These are phyloP conservation scores for Diplodia scrobiculata DNA, from an alignment of 2,329 filamentous ascomycete species.

Conservation along the genomic window DNA sequence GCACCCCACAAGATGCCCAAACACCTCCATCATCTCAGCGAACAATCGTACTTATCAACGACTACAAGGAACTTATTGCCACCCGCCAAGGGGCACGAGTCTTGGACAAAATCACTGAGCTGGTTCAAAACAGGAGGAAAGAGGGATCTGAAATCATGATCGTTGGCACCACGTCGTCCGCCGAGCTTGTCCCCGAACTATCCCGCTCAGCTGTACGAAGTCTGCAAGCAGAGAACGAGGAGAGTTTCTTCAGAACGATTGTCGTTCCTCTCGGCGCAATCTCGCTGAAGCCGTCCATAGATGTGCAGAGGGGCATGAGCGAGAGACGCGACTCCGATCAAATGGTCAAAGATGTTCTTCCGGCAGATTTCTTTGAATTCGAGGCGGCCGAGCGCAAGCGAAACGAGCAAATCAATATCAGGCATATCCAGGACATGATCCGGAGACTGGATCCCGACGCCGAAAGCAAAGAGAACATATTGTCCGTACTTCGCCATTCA, in stretches of 20 bases:
- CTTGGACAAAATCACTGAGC: constrained; percentile 67
- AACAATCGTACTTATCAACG: constrained; percentile 75
- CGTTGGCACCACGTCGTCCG: constrained; percentile 72
- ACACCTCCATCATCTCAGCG: neutral
- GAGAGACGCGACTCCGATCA: neutral
- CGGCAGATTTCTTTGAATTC: neutral
- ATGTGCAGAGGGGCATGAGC: neutral
- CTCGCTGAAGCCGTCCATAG: constrained; percentile 16
- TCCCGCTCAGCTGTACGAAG: constrained; percentile 50
- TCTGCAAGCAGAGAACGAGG: constrained; percentile 49
- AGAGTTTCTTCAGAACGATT: constrained; percentile 42
- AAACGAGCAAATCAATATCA: constrained; percentile 60
- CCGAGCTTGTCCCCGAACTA: constrained; percentile 50
- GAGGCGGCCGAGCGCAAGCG: constrained; percentile 20
- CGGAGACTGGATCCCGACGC: constrained; percentile 47
- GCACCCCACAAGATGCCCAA: neutral
- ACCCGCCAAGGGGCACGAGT: constrained; percentile 70
- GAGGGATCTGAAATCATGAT: constrained; percentile 73
- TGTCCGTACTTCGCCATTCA: neutral
- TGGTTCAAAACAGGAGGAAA: constrained; percentile 71
- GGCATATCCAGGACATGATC: constrained; percentile 67
- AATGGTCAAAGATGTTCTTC: constrained; percentile 43
- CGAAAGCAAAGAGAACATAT: neutral
- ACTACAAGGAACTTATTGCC: constrained; percentile 75
- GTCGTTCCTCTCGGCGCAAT: constrained; percentile 31